A percentile compares a stretch with the other conserved stretches of the same genome.
phyloP scores from a whole-genome alignment of 164 flowering plant species.

The Macadamia integrifolia region DNA sequence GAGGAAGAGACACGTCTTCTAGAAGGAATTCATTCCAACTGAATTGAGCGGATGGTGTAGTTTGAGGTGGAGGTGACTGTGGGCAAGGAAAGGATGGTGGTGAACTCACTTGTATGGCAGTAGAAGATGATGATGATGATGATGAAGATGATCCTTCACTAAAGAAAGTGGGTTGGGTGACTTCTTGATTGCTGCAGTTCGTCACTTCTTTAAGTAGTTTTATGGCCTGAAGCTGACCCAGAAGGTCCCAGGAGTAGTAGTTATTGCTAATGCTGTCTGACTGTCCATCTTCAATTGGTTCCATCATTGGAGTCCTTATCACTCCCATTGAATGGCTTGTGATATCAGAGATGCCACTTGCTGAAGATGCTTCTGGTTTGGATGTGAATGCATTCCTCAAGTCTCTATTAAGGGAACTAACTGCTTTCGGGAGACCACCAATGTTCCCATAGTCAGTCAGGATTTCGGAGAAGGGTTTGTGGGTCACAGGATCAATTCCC shows the following conservation, averaged over 20 bases:
- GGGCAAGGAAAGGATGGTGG: slow-evolving; percentile 13
- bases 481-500: slow-evolving; percentile 93
- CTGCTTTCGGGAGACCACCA: slow-evolving; percentile 38
- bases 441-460: slow-evolving; percentile 70
- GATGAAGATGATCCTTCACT: slow-evolving; percentile 29
- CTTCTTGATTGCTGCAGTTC: slow-evolving; percentile 12
- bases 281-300: slow-evolving; percentile 17
- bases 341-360: slow-evolving; percentile 16
- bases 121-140: slow-evolving; percentile 35
- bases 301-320: slow-evolving; percentile 5
- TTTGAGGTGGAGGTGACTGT: slow-evolving; percentile 16
- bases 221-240: slow-evolving; percentile 65
- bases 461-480: slow-evolving; percentile 79
- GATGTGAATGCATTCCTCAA: slow-evolving; percentile 34
- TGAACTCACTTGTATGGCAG: slow-evolving; percentile 26
- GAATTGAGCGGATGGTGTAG: too few relatives aligned
- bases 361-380: slow-evolving; percentile 22
- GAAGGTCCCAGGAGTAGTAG: slow-evolving; percentile 38
- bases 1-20: too few relatives aligned
- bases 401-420: slow-evolving; percentile 46
- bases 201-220: slow-evolving; percentile 42
- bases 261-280: slow-evolving; percentile 10
- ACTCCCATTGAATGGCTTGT: slow-evolving; percentile 6
- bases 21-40: too few relatives aligned
- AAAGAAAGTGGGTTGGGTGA: slow-evolving; percentile 10